Evolutionary conservation across 2,329 filamentous ascomycete species (phyloP).

Genomic region (Penicillium freii): DNA sequence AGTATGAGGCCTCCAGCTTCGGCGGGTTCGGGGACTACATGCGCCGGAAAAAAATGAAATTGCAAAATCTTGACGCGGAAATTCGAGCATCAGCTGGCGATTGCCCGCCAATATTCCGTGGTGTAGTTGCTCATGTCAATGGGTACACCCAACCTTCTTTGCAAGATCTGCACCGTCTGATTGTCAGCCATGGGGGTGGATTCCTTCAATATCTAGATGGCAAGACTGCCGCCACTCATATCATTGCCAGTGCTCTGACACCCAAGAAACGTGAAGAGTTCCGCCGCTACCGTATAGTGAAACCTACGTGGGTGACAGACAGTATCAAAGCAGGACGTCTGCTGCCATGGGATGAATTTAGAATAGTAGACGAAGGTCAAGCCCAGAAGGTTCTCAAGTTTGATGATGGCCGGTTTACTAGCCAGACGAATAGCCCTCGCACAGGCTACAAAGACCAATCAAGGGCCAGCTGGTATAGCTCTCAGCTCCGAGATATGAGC

Average conservation of each 20-base stretch:
- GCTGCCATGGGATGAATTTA: constrained; percentile 81
- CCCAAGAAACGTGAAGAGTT: constrained; percentile 94
- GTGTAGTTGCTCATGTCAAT: constrained; percentile 85
- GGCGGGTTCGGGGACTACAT: constrained; percentile 91
- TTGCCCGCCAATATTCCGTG: constrained; percentile 83
- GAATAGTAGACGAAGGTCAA: constrained; percentile 78
- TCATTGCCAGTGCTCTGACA: constrained; percentile 84
- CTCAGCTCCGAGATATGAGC: constrained; percentile 57
- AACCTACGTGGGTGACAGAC: constrained; percentile 90
- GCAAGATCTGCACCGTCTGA: constrained; percentile 80
- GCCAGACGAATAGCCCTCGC: constrained; percentile 60
- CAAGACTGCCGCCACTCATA: constrained; percentile 93
- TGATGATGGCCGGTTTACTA: constrained; percentile 62
- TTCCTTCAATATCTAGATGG: constrained; percentile 93
- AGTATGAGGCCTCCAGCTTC: constrained; percentile 84
- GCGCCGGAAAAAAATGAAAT: constrained; percentile 90
- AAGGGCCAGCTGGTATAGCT: constrained; percentile 77
- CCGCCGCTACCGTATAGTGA: constrained; percentile 82
- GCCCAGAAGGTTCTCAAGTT: constrained; percentile 75
- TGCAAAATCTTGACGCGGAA: constrained; percentile 89
- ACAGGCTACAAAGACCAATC: constrained; percentile 77
- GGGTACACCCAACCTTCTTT: constrained; percentile 94
- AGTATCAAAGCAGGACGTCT: constrained; percentile 78
- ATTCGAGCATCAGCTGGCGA: constrained; percentile 66
- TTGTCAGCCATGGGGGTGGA: constrained; percentile 89